Evolutionary conservation across 805 yeast species (phyloP).

Genomic region (Schwanniomyces sp.): DNA sequence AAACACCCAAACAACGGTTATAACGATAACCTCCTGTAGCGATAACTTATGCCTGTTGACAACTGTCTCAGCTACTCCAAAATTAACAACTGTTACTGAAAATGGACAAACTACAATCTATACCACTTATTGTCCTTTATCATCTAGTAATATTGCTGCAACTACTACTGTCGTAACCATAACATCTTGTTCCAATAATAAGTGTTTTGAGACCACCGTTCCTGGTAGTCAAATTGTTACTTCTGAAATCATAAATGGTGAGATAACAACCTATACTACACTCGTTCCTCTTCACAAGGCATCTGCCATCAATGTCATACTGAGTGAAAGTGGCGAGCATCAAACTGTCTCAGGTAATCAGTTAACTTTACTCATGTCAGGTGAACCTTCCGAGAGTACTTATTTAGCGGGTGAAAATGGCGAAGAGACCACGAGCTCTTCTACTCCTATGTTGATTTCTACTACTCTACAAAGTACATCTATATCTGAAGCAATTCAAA

Average conservation of each 20-base stretch:
- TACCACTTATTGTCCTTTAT: constrained; percentile 25
- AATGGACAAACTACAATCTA: constrained; percentile 15
- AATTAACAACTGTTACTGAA: constrained; percentile 14
- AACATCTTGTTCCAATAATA: neutral
- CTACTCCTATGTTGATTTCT: neutral
- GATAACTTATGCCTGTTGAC: constrained; percentile 19
- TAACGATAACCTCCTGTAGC: constrained; percentile 27
- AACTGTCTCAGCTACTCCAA: constrained; percentile 24
- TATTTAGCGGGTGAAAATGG: neutral
- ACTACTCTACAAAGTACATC: neutral
- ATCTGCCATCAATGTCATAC: too few relatives aligned
- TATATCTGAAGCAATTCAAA: too few relatives aligned
- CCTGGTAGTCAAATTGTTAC: neutral
- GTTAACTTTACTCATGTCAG: neutral
- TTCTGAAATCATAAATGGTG: neutral
- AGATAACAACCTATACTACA: neutral
- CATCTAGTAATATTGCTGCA: constrained; percentile 4
- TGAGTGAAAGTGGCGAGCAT: too few relatives aligned
- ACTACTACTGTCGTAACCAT: neutral
- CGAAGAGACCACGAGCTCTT: neutral
- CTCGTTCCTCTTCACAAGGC: neutral
- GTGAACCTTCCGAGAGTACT: neutral
- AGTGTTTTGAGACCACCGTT: neutral
- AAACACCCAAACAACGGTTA: constrained; percentile 18
- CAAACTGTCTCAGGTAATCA: too few relatives aligned